Conservation (phyloP, 2,329 filamentous ascomycete genomes). For the Colletotrichum sp. region DNA sequence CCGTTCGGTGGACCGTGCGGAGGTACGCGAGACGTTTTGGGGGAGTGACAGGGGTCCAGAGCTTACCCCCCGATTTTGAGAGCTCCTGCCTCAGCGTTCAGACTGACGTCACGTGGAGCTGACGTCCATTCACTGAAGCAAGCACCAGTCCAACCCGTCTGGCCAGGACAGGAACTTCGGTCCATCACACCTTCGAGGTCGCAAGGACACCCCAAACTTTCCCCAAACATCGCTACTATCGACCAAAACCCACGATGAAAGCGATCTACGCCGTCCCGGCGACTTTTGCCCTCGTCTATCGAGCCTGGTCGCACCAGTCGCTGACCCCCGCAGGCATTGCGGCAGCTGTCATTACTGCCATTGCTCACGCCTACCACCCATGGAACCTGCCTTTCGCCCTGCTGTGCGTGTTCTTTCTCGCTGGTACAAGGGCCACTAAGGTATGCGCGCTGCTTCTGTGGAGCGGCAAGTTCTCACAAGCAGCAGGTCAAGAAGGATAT, state of each 20-base stretch:
- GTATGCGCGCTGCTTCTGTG: conserved; percentile 45
- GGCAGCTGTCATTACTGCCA: conserved; percentile 35
- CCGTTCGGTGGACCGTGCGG: background rate
- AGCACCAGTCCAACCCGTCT: background rate
- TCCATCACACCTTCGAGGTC: background rate
- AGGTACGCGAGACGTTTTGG: background rate
- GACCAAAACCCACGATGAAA: conserved; percentile 51
- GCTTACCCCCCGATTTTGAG: background rate
- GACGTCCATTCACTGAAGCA: background rate
- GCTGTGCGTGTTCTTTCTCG: conserved; percentile 83
- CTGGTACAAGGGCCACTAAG: conserved; percentile 84
- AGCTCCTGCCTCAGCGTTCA: background rate
- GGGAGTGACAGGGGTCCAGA: background rate
- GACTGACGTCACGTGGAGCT: conserved; percentile 19
- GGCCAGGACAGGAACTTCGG: background rate
- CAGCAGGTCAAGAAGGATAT: conserved; percentile 81
- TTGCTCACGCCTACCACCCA: conserved; percentile 82
- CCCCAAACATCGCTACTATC: background rate
- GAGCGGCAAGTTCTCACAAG: conserved; percentile 15
- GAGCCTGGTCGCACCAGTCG: conserved; percentile 74
- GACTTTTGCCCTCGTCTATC: conserved; percentile 65
- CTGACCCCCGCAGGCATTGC: conserved; percentile 47
- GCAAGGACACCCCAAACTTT: background rate
- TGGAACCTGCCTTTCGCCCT: conserved; percentile 92
- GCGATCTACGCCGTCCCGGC: conserved; percentile 61